These are phyloP conservation scores for Cucumis hystrix DNA, from an alignment of 306 rosid genomes.

Conservation along the genomic window DNA sequence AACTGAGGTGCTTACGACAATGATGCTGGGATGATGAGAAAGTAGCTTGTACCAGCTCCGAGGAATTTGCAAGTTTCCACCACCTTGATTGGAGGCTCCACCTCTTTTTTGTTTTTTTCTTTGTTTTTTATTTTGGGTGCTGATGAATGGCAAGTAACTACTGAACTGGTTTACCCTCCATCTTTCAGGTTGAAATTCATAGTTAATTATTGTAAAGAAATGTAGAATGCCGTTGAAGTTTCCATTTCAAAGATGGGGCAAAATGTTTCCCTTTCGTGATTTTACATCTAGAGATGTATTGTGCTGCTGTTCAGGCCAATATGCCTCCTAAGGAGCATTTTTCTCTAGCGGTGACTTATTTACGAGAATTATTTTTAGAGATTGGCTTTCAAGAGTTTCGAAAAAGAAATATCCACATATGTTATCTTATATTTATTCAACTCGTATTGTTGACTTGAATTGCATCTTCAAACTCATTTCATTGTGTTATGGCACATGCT, in stretches of 20 bases:
- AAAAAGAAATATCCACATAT: neutral
- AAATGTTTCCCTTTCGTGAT: conserved; percentile 80
- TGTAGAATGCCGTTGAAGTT: conserved; percentile 58
- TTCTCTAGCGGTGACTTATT: conserved; percentile 47
- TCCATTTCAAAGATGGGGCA: conserved; percentile 64
- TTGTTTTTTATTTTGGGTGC: conserved; percentile 38
- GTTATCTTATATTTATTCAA: neutral
- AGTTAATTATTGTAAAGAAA: conserved; percentile 59
- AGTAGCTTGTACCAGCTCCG: conserved; percentile 40
- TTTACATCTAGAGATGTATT: conserved; percentile 82
- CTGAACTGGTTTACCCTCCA: conserved; percentile 30
- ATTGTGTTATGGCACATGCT: neutral
- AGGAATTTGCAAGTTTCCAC: conserved; percentile 36
- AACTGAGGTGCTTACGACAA: conserved; percentile 55
- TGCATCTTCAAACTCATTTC: neutral
- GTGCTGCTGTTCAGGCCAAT: conserved; percentile 74
- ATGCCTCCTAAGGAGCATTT: conserved; percentile 66
- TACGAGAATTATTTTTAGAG: neutral
- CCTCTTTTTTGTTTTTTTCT: conserved; percentile 42
- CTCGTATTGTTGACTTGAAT: neutral
- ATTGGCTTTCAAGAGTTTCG: neutral
- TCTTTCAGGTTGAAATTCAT: conserved; percentile 49
- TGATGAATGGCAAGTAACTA: conserved; percentile 39
- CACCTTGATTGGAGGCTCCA: conserved; percentile 70
- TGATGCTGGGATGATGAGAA: conserved; percentile 52